Evolutionary conservation across 2,329 filamentous ascomycete genomes (phyloP), one percentile per base, ranked within the genome.

Genomic region (Bipolaris zeicola): DNA sequence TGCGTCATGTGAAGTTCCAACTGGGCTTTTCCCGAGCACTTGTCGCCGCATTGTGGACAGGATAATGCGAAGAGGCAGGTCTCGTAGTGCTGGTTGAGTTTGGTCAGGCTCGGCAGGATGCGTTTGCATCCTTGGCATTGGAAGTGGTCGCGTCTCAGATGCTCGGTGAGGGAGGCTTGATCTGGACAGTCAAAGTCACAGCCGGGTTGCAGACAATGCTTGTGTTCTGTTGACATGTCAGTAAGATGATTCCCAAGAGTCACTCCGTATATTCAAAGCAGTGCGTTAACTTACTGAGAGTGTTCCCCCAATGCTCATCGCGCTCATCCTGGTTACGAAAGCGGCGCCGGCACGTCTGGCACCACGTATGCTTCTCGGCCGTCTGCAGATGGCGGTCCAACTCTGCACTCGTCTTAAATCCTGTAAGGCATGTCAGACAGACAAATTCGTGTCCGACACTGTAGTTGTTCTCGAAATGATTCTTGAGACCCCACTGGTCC

Each of bases 401-500:
- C 47, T 72, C 62, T 1, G 24, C 18, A 7, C 61, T 52, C 14
- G 49, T 65, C 2, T 50, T 50, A 28, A 75, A 75, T 0, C 64
- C 69, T 1, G 71, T 56, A 22, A 74, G 42, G 41, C 72, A 75
- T 0, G 60, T 67, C 34, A 72, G 47, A 48, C 71, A 74, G 3
- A 55, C 66, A 16, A 66, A 71, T 26, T 67, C 52, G 42, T 75
- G 72, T 6, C 66, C 66, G 3, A 66, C 66, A 3, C 54, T 48
- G 28, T 62, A 65, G 57, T 72, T 73, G 58, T 72, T 74, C 53
- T 73, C 71, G 44, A 74, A 70, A 46, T 74, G 71, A 18, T 73
- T 72, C 47, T 66, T 68, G 5, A 73, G 64, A 8, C 64, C 71
- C 65, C 65, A 70, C n/a, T 61, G 55, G 20, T 74, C 59, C 10